Conservation (phyloP, 1,284 basidiomycete species). For the Phellopilus nigrolimitatus region DNA sequence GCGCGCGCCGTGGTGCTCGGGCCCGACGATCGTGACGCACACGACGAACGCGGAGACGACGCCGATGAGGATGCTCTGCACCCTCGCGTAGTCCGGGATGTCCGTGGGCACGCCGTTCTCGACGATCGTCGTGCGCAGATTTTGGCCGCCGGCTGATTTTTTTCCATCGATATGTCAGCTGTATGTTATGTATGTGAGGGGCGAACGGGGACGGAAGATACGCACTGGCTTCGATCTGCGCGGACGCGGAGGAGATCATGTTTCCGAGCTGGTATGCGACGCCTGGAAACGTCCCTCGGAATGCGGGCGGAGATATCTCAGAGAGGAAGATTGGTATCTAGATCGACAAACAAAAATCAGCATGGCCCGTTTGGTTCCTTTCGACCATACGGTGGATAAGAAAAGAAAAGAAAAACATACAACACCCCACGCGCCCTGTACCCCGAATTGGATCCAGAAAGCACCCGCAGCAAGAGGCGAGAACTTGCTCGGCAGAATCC, state of each 20-base stretch:
- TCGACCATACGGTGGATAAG: neutral
- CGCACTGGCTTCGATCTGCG: constrained; percentile 87
- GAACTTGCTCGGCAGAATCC: constrained; percentile 77
- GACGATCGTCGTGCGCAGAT: constrained; percentile 49
- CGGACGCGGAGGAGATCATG: constrained; percentile 86
- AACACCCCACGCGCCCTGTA: constrained; percentile 82
- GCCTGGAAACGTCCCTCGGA: constrained; percentile 91
- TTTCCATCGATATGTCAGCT: constrained; percentile 4
- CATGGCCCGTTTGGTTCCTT: neutral
- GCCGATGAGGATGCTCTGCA: constrained; percentile 86
- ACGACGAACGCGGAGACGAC: constrained; percentile 63
- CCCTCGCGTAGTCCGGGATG: constrained; percentile 80
- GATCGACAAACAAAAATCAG: too few relatives aligned
- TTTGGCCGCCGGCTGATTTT: constrained; percentile 51
- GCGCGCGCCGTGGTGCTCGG: constrained; percentile 75
- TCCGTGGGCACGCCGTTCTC: constrained; percentile 38
- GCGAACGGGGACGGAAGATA: constrained; percentile 21
- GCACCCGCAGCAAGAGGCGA: constrained; percentile 67
- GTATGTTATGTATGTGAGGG: constrained; percentile 9
- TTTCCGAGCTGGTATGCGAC: constrained; percentile 87
- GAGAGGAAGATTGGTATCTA: constrained; percentile 83
- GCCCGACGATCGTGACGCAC: constrained; percentile 63
- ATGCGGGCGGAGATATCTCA: constrained; percentile 89
- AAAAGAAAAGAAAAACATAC: constrained; percentile 36
- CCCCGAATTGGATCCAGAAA: constrained; percentile 83